Conservation (phyloP, 129 eudicot species). For the Centella asiatica region DNA sequence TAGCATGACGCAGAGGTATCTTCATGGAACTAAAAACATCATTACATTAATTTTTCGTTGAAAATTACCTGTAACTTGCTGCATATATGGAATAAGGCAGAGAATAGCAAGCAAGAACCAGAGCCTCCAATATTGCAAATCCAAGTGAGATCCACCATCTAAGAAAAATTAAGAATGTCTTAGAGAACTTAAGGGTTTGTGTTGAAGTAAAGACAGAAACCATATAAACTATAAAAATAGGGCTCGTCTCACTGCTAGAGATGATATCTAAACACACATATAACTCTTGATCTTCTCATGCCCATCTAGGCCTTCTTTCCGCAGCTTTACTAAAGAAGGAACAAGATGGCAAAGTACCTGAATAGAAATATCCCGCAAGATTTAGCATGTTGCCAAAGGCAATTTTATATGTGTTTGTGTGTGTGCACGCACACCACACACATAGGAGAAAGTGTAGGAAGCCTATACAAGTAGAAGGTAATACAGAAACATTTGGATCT, state of each 20-base stretch:
- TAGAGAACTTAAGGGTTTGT: constrained; percentile 5
- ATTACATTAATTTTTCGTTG: neutral
- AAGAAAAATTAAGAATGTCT: constrained; percentile 16
- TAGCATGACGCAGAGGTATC: neutral
- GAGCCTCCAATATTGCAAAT: constrained; percentile 77
- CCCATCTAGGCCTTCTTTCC: constrained; percentile 98
- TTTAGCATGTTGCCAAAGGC: neutral
- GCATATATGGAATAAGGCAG: constrained; percentile 94
- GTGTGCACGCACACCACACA: no score
- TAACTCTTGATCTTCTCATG: constrained; percentile 95
- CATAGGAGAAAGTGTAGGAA: neutral
- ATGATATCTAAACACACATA: constrained; percentile 70
- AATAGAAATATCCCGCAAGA: constrained; percentile 7
- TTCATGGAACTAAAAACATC: neutral
- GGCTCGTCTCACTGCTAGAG: constrained; percentile 42
- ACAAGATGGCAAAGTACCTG: constrained; percentile 79
- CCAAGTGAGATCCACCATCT: constrained; percentile 98
- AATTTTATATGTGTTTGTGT: neutral
- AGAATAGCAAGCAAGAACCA: constrained; percentile 63
- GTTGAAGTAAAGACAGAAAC: neutral
- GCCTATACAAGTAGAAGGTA: neutral
- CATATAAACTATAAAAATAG: constrained; percentile 8
- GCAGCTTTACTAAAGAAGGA: constrained; percentile 89
- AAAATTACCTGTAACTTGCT: constrained; percentile 61
- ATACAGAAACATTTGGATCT: neutral